Evolutionary conservation across 2,329 filamentous ascomycete genomes (phyloP), one percentile per base, ranked within the genome.

Genomic region (Aspergillus novoparasiticus): DNA sequence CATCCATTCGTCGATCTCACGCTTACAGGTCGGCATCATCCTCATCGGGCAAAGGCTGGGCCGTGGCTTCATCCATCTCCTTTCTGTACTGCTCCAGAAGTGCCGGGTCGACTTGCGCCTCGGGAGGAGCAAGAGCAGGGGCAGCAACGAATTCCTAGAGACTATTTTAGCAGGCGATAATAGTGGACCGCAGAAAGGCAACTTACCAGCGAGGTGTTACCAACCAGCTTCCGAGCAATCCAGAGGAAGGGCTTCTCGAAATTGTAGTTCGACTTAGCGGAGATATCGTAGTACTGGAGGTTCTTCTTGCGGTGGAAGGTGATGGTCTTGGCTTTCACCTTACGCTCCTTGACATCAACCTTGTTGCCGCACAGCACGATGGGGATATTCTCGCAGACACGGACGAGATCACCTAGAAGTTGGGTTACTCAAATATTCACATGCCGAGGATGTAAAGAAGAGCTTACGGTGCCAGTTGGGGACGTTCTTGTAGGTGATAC

Each of bases 261-360:
- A 90, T 98, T 98, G 86, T 99, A 98, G 88, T 98, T 98, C 79
- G 94, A 97, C 87, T 98, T 99, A 83, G 95, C 95, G 48, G 93
- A 97, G 81, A 98, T 98, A 76, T 98, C 95, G 88, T 99, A 99
- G 89, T 98, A 99, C 85, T 99, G 95, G 59, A 99, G 90, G 85
- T 98, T 99, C 90, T 99, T 99, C 92, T 99, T 99, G 85, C 95
- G 93, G 89, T 99, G 95, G 92, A 99, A 99, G 72, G 95, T 99
- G 84, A 99, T 99, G 80, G 94, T 96, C 92, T 99, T 99, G 79
- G 95, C 95, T 90, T 99, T 99, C 80, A 99, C 95, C 86, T 99
- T 99, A 83, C 95, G 93, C 89, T 99, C 95, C 91, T 99, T 99
- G 71, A 99, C 95, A 78, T 99, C 94, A 81, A 99, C 94, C 89